These are phyloP conservation scores for Podila horticola DNA, from an alignment of 192 early-diverging fungal species.

Conservation along the genomic window DNA sequence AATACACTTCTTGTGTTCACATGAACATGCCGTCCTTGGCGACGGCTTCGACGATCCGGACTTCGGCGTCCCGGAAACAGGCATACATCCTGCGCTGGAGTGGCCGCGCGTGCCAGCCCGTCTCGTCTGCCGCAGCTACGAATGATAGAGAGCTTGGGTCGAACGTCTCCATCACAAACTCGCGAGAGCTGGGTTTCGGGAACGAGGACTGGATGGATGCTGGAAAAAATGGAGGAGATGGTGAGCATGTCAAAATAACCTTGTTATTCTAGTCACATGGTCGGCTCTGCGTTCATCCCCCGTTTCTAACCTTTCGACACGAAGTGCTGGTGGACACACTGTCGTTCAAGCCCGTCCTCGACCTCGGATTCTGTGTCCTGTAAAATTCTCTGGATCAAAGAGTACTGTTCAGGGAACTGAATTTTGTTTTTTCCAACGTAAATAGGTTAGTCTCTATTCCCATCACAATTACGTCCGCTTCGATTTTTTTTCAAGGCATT, in stretches of 20 bases:
- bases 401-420: conserved; percentile 70
- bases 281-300: too few relatives aligned
- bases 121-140: not conserved
- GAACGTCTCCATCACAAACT: conserved; percentile 63
- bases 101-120: conserved; percentile 16
- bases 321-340: conserved; percentile 65
- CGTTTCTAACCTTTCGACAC: conserved; percentile 37
- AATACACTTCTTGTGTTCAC: not conserved
- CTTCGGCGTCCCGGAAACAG: conserved; percentile 27
- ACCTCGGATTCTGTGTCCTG: conserved; percentile 50
- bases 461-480: not conserved
- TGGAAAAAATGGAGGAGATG: not conserved
- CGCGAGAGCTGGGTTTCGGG: conserved; percentile 59
- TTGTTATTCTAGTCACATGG: not conserved
- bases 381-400: conserved; percentile 63
- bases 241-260: not conserved
- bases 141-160: conserved; percentile 19
- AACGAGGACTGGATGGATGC: conserved; percentile 45
- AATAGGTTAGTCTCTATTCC: not conserved
- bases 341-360: conserved; percentile 63
- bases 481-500: not conserved
- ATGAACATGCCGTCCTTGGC: conserved; percentile 45
- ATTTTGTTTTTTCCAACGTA: conserved; percentile 26
- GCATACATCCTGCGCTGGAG: conserved; percentile 20
- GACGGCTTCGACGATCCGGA: conserved; percentile 42